Evolutionary conservation across 2,329 filamentous ascomycete genomes (phyloP).

Genomic region (Emericellopsis cladophorae): DNA sequence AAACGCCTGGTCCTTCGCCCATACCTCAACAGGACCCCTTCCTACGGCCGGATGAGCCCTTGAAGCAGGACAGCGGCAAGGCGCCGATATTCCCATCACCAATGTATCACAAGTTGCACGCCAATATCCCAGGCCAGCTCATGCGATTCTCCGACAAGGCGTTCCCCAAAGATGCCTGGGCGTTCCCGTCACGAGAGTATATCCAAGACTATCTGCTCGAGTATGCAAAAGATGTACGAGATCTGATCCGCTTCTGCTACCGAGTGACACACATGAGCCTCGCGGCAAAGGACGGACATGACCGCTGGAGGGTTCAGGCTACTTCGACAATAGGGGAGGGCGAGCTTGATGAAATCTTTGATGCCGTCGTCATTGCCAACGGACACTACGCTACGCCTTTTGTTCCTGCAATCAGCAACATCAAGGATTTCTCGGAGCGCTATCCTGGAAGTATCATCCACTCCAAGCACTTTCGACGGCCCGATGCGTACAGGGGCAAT

Average conservation of each 20-base stretch:
- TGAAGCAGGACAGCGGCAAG: conserved; percentile 22
- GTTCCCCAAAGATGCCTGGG: conserved; percentile 50
- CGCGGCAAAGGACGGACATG: conserved; percentile 11
- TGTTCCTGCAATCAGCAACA: conserved; percentile 49
- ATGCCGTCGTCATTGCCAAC: conserved; percentile 63
- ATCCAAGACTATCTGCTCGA: conserved; percentile 63
- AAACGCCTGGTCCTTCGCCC: conserved; percentile 28
- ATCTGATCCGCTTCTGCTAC: conserved; percentile 56
- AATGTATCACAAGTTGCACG: conserved; percentile 71
- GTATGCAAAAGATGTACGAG: conserved; percentile 56
- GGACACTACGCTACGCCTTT: conserved; percentile 63
- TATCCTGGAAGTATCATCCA: conserved; percentile 54
- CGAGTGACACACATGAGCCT: conserved; percentile 50
- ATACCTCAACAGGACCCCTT: conserved; percentile 61
- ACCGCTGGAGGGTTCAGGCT: conserved; percentile 50
- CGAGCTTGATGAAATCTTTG: conserved; percentile 39
- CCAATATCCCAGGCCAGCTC: conserved; percentile 70
- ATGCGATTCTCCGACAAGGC: conserved; percentile 68
- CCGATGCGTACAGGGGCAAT: conserved; percentile 49
- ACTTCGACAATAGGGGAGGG: conserved; percentile 32
- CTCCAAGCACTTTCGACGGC: conserved; percentile 67
- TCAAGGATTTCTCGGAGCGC: conserved; percentile 42
- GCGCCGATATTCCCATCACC: conserved; percentile 63
- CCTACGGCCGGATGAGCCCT: conserved; percentile 49
- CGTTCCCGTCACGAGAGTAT: conserved; percentile 62